These are phyloP conservation scores for Termitomyces sp. DNA, from an alignment of 768 basidiomycete species.

Conservation along the genomic window DNA sequence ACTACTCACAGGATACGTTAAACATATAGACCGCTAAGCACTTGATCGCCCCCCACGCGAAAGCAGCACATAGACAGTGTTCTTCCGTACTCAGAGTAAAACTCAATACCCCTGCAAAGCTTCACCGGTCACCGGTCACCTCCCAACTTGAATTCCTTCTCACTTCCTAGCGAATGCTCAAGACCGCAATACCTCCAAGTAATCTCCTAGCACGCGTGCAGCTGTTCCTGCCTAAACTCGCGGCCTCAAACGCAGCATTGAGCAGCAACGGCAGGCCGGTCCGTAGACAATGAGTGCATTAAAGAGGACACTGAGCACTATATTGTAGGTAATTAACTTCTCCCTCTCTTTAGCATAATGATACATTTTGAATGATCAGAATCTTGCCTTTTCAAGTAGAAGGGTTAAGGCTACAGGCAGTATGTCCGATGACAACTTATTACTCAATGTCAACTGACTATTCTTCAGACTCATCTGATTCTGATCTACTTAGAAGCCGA, in stretches of 20 bases:
- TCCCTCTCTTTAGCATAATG: neutral
- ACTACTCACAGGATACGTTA: too few relatives aligned
- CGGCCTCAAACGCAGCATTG: constrained; percentile 62
- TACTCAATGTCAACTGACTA: constrained; percentile 11
- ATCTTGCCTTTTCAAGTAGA: constrained; percentile 59
- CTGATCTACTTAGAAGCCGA: constrained; percentile 19
- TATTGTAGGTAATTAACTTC: constrained; percentile 51
- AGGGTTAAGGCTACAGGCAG: constrained; percentile 16
- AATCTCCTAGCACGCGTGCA: constrained; percentile 63
- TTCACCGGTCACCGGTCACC: too few relatives aligned
- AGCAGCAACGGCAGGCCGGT: constrained; percentile 35
- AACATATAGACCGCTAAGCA: too few relatives aligned
- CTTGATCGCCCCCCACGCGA: too few relatives aligned
- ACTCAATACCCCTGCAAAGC: constrained; percentile 8
- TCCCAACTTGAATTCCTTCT: neutral
- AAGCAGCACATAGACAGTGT: too few relatives aligned
- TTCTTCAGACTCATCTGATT: constrained; percentile 30
- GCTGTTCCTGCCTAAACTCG: constrained; percentile 65
- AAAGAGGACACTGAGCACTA: constrained; percentile 45
- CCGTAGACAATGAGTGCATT: constrained; percentile 70
- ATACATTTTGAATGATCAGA: constrained; percentile 33
- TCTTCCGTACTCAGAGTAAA: too few relatives aligned
- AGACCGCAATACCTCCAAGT: constrained; percentile 33
- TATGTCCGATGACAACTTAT: too few relatives aligned
- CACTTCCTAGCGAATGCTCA: neutral